Percentiles rank a stretch among this genome's conserved stretches.
Evolutionary conservation across 495 filamentous ascomycete genomes (phyloP).

Genomic region (Hyphodiscus hymeniophilus): DNA sequence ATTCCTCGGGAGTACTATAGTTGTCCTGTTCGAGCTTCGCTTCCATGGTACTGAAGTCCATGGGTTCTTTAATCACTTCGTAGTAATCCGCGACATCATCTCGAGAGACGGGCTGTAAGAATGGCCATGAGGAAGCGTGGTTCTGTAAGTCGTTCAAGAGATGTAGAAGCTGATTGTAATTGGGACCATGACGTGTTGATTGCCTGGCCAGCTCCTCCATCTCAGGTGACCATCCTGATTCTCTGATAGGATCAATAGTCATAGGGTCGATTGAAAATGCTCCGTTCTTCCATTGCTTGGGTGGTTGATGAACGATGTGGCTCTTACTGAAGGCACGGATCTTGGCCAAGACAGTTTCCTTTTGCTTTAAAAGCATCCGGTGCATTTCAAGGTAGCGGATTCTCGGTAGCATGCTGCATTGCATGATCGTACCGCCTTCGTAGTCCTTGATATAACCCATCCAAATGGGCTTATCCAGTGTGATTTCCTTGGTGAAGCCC

Average conservation of each 20-base stretch:
- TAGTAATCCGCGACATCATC: conserved; percentile 98
- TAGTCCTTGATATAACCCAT: conserved; percentile 99
- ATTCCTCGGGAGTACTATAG: conserved; percentile 87
- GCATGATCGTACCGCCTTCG: conserved; percentile 98
- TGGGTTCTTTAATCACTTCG: conserved; percentile 95
- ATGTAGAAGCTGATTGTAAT: conserved; percentile 87
- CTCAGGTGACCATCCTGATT: conserved; percentile 88
- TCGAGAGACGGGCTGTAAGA: conserved; percentile 85
- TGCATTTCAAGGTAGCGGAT: conserved; percentile 90
- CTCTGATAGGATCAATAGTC: conserved; percentile 72
- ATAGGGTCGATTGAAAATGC: conserved; percentile 68
- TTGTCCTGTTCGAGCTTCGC: conserved; percentile 88
- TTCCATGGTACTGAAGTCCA: conserved; percentile 97
- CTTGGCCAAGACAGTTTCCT: conserved; percentile 88
- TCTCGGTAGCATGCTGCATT: conserved; percentile 92
- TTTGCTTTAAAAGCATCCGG: conserved; percentile 96
- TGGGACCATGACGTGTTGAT: conserved; percentile 91
- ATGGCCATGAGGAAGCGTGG: conserved; percentile 85
- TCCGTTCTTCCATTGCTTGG: conserved; percentile 78
- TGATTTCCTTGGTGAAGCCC: conserved; percentile 98
- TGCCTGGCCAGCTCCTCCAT: conserved; percentile 97
- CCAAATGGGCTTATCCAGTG: conserved; percentile 81
- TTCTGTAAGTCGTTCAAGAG: conserved; percentile 95
- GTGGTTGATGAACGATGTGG: conserved; percentile 79
- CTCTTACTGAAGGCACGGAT: conserved; percentile 86